Conservation (phyloP, 140 eudicot genomes). For the Bidens hawaiensis region DNA sequence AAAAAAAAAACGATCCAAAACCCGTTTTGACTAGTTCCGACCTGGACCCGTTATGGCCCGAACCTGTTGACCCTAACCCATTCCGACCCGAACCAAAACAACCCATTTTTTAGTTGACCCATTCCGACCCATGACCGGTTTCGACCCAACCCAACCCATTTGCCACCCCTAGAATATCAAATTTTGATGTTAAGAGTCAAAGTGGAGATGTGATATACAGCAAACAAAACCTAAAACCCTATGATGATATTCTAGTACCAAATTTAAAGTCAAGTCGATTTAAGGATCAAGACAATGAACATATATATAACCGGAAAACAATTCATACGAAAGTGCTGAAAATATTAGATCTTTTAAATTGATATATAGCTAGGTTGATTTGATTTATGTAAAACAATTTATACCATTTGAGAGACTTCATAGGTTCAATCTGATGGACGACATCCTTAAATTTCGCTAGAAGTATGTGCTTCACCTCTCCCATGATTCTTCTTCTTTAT, state of each 20-base stretch:
- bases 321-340: neutral
- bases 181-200: no score
- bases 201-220: neutral
- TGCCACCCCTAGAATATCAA: no score
- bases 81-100: no score
- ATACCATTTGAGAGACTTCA: constrained; percentile 71
- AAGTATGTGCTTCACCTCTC: constrained; percentile 70
- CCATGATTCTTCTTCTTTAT: constrained; percentile 27
- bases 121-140: no score
- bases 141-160: no score
- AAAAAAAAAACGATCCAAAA: no score
- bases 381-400: neutral
- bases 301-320: neutral
- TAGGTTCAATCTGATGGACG: constrained; percentile 61
- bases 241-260: neutral
- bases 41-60: no score
- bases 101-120: no score
- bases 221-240: neutral
- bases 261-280: neutral
- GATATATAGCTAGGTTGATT: no score
- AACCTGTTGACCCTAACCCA: no score
- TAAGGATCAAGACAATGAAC: neutral
- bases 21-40: no score
- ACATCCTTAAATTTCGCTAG: constrained; percentile 83
- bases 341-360: no score